Evolutionary conservation across 805 yeast genomes (phyloP).

Genomic region (Candida krabiensis): DNA sequence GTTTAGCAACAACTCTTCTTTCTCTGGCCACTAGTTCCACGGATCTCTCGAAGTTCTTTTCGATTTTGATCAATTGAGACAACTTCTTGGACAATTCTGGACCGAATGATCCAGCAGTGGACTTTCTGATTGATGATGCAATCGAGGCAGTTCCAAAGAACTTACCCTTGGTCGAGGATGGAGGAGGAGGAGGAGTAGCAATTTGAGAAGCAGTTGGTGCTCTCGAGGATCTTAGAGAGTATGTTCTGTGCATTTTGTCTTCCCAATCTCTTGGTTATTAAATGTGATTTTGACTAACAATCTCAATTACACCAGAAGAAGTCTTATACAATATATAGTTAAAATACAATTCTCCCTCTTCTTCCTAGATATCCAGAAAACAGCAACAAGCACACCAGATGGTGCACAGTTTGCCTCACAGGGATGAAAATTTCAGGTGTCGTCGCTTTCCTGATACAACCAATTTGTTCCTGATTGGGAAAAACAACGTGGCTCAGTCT

Average conservation of each 20-base stretch:
- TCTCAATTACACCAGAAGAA: too few species aligned
- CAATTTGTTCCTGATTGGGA: constrained; percentile 17
- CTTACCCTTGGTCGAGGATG: constrained; percentile 65
- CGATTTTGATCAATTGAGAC: constrained; percentile 90
- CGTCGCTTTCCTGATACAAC: constrained; percentile 14
- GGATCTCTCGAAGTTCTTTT: constrained; percentile 92
- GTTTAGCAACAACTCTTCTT: constrained; percentile 95
- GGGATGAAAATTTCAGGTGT: constrained; percentile 15
- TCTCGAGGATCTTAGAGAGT: constrained; percentile 73
- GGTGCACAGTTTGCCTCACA: too few species aligned
- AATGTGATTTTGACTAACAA: too few species aligned
- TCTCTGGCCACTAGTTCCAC: constrained; percentile 91
- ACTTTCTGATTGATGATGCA: constrained; percentile 70
- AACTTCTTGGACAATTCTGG: constrained; percentile 93
- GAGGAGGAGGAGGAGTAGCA: constrained; percentile 79
- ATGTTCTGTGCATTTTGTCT: constrained; percentile 74
- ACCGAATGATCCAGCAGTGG: constrained; percentile 88
- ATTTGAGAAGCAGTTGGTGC: constrained; percentile 83
- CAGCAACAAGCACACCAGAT: constrained; percentile 6
- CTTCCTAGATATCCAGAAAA: constrained; percentile 1
- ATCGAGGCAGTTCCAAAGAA: constrained; percentile 77
- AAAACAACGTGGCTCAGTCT: constrained; percentile 3
- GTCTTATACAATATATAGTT: too few species aligned
- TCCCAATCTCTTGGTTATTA: too few species aligned
- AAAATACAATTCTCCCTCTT: too few species aligned